Conservation (phyloP, 108 stramenopile genomes). For the Skeletonema costatum region DNA sequence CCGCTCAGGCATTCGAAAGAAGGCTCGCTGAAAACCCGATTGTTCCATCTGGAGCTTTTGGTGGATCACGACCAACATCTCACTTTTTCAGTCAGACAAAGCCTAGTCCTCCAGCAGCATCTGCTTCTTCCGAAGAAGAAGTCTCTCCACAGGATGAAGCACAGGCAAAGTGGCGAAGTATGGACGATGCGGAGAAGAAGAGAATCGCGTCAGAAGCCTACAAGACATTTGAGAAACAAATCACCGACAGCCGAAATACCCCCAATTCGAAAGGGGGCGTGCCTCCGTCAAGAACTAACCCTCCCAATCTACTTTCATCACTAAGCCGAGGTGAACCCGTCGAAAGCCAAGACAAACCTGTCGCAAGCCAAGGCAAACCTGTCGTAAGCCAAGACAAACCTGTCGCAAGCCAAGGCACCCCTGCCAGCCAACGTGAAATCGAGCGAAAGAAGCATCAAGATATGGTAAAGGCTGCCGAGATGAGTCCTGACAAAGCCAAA, state of each 20-base stretch:
- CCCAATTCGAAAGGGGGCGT: constrained; percentile 4
- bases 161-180: constrained; percentile 43
- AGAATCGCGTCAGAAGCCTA: constrained; percentile 47
- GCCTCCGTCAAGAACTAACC: neutral
- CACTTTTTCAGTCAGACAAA: constrained; percentile 32
- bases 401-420: neutral
- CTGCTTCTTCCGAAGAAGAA: constrained; percentile 2
- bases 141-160: constrained; percentile 26
- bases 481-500: neutral
- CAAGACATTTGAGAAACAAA: constrained; percentile 45
- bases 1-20: constrained; percentile 28
- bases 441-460: constrained; percentile 43
- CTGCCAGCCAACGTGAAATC: constrained; percentile 19
- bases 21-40: constrained; percentile 32
- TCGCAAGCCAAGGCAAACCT: constrained; percentile 1
- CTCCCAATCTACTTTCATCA: neutral
- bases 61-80: constrained; percentile 44
- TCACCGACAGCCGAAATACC: constrained; percentile 24
- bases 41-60: constrained; percentile 44
- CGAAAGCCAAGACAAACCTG: neutral
- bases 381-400: neutral
- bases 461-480: constrained; percentile 12
- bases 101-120: constrained; percentile 5
- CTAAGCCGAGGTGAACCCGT: neutral
- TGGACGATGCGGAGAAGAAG: constrained; percentile 49